Conservation (phyloP, 148 eudicot genomes). For the Rheum nobile region DNA sequence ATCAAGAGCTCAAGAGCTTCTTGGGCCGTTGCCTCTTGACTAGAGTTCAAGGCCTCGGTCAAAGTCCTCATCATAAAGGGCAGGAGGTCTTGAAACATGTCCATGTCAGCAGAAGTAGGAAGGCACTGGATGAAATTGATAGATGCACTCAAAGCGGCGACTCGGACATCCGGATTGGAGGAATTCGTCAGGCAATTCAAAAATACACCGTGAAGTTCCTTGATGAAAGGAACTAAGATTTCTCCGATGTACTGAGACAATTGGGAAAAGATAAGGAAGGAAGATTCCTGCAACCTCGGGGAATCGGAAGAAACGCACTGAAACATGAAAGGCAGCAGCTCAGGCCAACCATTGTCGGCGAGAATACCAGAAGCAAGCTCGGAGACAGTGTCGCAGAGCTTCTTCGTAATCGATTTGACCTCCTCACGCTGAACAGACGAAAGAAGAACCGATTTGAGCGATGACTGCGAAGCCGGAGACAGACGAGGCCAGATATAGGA, state of each 20-base stretch:
- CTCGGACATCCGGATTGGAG: conserved; percentile 41
- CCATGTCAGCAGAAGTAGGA: conserved; percentile 40
- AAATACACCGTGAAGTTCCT: conserved; percentile 50
- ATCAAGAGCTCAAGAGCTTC: conserved; percentile 73
- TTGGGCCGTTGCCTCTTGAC: conserved; percentile 75
- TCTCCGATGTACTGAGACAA: conserved; percentile 78
- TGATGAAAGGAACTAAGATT: conserved; percentile 39
- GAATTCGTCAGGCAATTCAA: conserved; percentile 39
- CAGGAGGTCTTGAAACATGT: conserved; percentile 66
- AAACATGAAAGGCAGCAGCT: conserved; percentile 66
- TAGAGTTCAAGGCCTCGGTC: conserved; percentile 60
- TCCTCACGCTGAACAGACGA: conserved; percentile 49
- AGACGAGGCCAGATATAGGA: conserved; percentile 46
- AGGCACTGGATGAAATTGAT: conserved; percentile 75
- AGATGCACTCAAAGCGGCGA: conserved; percentile 66
- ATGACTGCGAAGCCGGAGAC: conserved; percentile 34
- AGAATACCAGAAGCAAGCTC: conserved; percentile 71
- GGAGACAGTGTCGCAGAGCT: conserved; percentile 64
- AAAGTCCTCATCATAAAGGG: conserved; percentile 82
- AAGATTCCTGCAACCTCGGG: conserved; percentile 39
- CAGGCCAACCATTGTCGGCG: conserved; percentile 71
- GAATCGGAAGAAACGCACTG: conserved; percentile 52
- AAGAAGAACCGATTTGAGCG: conserved; percentile 43
- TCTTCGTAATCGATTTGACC: conserved; percentile 42
- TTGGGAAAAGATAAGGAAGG: conserved; percentile 63